Base-by-base conservation (phyloP, 257 asterid genomes). In the Perilla frutescens region DNA sequence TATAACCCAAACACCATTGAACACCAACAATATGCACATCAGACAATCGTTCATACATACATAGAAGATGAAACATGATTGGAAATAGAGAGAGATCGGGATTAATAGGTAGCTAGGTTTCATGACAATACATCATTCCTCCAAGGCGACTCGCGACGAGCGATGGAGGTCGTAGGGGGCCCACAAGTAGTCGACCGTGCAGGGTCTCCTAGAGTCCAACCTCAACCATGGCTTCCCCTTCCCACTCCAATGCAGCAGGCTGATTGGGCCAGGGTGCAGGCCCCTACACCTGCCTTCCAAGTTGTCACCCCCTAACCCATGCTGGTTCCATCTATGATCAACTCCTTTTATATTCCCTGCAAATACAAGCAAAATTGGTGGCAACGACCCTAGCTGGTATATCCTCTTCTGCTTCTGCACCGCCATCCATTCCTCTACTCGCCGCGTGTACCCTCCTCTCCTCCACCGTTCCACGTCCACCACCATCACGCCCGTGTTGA, bases 211-310 rank as follows among this genome's bases (percentile, higher is more conserved):
- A 0, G 96, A 80, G 79, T 89, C 97, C 70, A 91, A 29, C 51
- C 97, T 88, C 77, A 91, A 71, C 97, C 97, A 91, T 4, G 96
- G 97, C 70, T 91, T 91, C 15, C 97, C 97, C 80, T 88, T 91
- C 4, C 97, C 97, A 39, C 97, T 91, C 97, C 97, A 91, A 79
- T 91, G 96, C 49, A 91, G 78, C n/a, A 91, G 84, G 83, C 97
- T 89, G 26, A 91, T 88, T 1, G 97, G 88, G n/a, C 97, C 97
- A 3, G 96, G 96, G 68, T 91, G 96, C 78, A 91, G 93, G 40
- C 87, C 82, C 64, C 96, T 80, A 37, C 97, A 88, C 78, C 75
- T 89, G 1, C 96, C 97, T 78, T 89, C 91, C 67, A 88, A 49
- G 77, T 89, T 91, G 34, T 91, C 97, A 15, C 97, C 97, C 29